Base-by-base conservation (phyloP, 345 rosid species). In the Acer negundo region DNA sequence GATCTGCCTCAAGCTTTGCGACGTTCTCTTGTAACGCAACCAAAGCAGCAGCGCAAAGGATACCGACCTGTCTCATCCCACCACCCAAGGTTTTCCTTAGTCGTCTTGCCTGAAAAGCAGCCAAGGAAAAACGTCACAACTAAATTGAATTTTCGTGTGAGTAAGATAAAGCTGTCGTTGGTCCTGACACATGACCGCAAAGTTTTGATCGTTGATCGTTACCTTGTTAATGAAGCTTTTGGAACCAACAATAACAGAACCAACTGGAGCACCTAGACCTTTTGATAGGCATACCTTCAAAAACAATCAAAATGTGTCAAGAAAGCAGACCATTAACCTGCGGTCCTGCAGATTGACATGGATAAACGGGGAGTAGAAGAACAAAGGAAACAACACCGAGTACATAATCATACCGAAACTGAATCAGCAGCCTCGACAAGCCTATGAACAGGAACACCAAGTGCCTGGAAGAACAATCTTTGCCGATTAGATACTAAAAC, bases 251-350 rank as follows among this genome's bases (percentile, higher is more conserved):
- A 96, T 92, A 49, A 92, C 91, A 65, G 98, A 87, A 51, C 97
- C 99, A 20, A 92, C 97, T 2, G 98, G 98, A 73, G 99, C 99
- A 38, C 98, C 99, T 16, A 94, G 78, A 55, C 97, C 98, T 83
- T 96, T 92, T 0, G 99, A 96, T 72, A 94, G 85, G 76, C 99
- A 96, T 68, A 95, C 85, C 98, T 53, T 69, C 55, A 70, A 47
- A 72, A 38, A 26, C 35, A 31, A 42, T 1, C 17, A 3, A 15
- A 35, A 64, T 47, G 28, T 16, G 16, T 65, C 9, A 20, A 65
- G 62, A 28, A 51, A 65, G 77, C 51, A 28, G 4, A 35, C 38
- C 38, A 35, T 4, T 35, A 35, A 31, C 0, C 35, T 31, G 35
- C 0, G 0, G 38, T 35, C 35, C 65, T 23, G 66, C 11, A 16